Evolutionary conservation across 371 early-diverging fungal genomes (phyloP).

Genomic region (Actinomucor elegans): DNA sequence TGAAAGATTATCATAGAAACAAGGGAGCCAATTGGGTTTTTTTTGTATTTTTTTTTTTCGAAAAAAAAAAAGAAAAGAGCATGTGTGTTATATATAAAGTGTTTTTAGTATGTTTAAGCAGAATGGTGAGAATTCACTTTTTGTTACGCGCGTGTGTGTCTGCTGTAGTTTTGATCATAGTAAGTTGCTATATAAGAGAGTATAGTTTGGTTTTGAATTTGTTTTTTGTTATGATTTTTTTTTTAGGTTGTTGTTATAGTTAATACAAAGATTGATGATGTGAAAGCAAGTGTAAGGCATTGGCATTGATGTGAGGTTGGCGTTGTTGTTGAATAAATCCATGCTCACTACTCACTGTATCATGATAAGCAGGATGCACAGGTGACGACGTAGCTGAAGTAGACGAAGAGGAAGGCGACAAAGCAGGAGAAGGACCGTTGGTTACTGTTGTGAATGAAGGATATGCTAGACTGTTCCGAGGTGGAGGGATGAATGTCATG

Average conservation of each 20-base stretch:
- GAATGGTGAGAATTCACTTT: no score
- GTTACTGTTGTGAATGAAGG: neutral
- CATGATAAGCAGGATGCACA: constrained; percentile 16
- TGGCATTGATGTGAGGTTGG: neutral
- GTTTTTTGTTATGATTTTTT: no score
- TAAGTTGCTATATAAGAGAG: no score
- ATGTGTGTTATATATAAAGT: no score
- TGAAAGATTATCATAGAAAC: no score
- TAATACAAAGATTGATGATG: constrained; percentile 25
- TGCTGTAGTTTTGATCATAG: no score
- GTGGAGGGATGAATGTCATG: constrained; percentile 7
- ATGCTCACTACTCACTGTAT: neutral
- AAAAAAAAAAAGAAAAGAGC: no score
- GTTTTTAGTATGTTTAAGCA: no score
- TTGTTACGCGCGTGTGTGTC: no score
- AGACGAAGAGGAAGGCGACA: constrained; percentile 38
- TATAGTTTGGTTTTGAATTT: no score
- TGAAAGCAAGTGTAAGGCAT: constrained; percentile 11
- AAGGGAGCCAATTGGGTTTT: no score
- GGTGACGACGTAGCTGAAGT: constrained; percentile 26
- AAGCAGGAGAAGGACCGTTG: constrained; percentile 22
- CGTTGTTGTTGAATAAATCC: constrained; percentile 2
- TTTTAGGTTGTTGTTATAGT: neutral
- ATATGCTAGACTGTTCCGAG: neutral
- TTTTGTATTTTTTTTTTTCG: no score